Conservation (phyloP, 345 rosid genomes). For the Corchorus capsularis region DNA sequence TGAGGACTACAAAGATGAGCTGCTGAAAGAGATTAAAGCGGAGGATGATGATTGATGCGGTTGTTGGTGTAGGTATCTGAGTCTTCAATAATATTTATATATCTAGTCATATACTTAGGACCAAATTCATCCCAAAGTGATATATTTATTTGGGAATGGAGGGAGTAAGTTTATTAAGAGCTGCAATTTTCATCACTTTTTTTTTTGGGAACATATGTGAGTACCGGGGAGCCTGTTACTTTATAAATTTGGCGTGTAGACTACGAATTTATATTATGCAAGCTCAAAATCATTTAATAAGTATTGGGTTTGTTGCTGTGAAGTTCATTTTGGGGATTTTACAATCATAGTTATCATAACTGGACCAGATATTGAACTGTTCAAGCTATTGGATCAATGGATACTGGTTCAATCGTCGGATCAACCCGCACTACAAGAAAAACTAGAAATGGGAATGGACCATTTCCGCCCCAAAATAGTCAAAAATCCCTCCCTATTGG, state of each 20-base stretch:
- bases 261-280: neutral
- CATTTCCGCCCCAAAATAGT: no score
- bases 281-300: neutral
- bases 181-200: neutral
- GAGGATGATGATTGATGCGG: conserved; percentile 68
- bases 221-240: neutral
- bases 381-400: no score
- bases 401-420: no score
- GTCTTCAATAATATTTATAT: neutral
- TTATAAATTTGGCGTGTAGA: neutral
- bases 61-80: neutral
- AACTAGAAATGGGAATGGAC: no score
- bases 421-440: no score
- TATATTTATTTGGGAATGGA: no score
- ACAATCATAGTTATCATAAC: no score
- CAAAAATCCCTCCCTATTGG: no score
- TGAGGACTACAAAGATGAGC: conserved; percentile 85
- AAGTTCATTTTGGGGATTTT: no score
- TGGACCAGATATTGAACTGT: no score
- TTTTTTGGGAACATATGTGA: neutral
- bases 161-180: neutral
- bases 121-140: no score
- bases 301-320: neutral
- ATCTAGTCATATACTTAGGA: neutral
- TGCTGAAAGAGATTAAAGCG: conserved; percentile 70